Evolutionary conservation across 805 yeast species (phyloP).

Genomic region (Cyberlindnera maritima): DNA sequence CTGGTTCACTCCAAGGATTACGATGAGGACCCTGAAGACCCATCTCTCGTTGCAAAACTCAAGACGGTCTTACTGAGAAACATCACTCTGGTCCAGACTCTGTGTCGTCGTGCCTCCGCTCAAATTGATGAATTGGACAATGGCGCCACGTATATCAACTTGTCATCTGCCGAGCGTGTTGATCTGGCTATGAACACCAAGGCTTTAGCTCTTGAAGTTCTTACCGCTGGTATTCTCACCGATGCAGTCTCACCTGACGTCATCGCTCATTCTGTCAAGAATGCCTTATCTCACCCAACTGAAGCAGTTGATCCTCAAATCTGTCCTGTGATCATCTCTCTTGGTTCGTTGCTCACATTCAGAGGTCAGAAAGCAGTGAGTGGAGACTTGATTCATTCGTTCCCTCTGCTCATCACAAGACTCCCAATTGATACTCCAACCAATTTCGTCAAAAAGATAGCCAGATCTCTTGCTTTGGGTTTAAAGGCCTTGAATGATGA

Average conservation of each 20-base stretch:
- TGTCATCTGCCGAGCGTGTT: conserved; percentile 47
- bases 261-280: conserved; percentile 45
- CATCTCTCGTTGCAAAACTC: conserved; percentile 18
- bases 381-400: conserved; percentile 36
- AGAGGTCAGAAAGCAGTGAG: conserved; percentile 31
- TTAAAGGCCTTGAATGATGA: conserved; percentile 73
- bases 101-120: conserved; percentile 21
- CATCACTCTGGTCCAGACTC: conserved; percentile 9
- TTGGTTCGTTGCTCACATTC: conserved; percentile 53
- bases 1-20: conserved; percentile 19
- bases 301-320: conserved; percentile 52
- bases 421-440: conserved; percentile 49
- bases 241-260: conserved; percentile 43
- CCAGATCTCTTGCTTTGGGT: conserved; percentile 62
- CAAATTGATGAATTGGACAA: conserved; percentile 42
- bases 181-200: conserved; percentile 53
- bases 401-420: conserved; percentile 46
- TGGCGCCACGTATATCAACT: conserved; percentile 54
- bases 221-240: conserved; percentile 51
- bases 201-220: conserved; percentile 54
- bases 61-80: conserved; percentile 21
- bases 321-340: conserved; percentile 48
- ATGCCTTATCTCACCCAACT: conserved; percentile 49
- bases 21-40: conserved; percentile 25
- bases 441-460: conserved; percentile 47